Conservation (phyloP, 192 early-diverging fungal genomes). For the Gamsiella multidivaricata region DNA sequence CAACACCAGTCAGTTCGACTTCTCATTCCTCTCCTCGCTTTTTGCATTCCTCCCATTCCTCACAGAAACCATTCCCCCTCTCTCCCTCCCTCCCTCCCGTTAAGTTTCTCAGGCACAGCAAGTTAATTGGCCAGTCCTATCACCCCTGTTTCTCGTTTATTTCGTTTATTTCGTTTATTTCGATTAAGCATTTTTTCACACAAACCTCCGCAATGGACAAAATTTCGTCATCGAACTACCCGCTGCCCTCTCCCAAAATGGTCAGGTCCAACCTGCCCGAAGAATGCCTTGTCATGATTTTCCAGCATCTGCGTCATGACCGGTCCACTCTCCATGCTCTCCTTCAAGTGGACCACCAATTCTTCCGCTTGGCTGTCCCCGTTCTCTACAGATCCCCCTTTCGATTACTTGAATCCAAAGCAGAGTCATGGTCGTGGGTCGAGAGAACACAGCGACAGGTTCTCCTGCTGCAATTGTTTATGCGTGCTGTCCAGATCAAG, state of each 20-base stretch:
- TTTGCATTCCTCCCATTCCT: too few relatives aligned
- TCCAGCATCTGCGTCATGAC: constrained; percentile 14
- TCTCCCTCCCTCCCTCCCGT: too few relatives aligned
- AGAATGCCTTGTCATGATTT: constrained; percentile 36
- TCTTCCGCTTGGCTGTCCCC: constrained; percentile 26
- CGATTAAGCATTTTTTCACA: too few relatives aligned
- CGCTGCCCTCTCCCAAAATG: neutral
- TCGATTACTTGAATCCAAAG: constrained; percentile 31
- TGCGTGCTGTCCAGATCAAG: constrained; percentile 24
- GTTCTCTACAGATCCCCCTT: constrained; percentile 41
- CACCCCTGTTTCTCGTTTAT: too few relatives aligned
- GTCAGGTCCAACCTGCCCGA: constrained; percentile 8
- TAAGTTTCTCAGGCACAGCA: too few relatives aligned
- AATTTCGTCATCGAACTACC: neutral
- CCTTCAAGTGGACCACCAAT: constrained; percentile 32
- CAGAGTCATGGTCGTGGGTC: constrained; percentile 20
- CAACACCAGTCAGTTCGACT: too few relatives aligned
- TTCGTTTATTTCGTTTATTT: too few relatives aligned
- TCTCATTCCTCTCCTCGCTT: too few relatives aligned
- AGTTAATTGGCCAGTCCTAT: too few relatives aligned
- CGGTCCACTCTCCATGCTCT: constrained; percentile 30
- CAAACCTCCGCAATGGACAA: neutral
- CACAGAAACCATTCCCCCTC: too few relatives aligned
- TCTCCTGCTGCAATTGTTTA: constrained; percentile 28
- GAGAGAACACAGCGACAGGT: constrained; percentile 41